These are phyloP conservation scores for Lactifluus rugatus DNA, from an alignment of 768 basidiomycete genomes.

Conservation along the genomic window DNA sequence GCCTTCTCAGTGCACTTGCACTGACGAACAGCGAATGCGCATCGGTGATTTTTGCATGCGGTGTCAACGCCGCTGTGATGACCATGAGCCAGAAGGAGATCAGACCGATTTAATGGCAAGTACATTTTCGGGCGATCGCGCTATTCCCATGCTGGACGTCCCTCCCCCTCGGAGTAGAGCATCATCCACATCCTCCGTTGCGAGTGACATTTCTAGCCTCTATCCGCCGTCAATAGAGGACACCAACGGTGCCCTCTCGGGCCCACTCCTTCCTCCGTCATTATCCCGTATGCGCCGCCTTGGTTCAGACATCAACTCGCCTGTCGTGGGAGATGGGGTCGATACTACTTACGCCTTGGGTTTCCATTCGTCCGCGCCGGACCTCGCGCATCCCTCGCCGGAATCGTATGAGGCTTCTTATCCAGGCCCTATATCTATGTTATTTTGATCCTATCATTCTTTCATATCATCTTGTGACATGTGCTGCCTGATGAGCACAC, in stretches of 20 bases:
- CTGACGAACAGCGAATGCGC: background rate
- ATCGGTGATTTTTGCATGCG: constrained; percentile 12
- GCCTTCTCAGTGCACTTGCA: constrained; percentile 7
- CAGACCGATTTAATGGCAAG: constrained; percentile 2
- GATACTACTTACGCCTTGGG: background rate
- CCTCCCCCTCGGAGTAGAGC: constrained; percentile 17
- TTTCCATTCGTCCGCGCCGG: constrained; percentile 2
- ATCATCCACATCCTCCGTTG: constrained; percentile 16
- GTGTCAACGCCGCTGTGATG: constrained; percentile 14
- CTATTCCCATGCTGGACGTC: constrained; percentile 6
- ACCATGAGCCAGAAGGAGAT: constrained; percentile 8
- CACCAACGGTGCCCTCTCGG: background rate
- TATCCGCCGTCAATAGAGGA: constrained; percentile 14
- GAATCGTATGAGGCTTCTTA: constrained; percentile 13
- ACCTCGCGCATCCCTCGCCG: constrained; percentile 5
- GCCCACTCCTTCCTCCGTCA: constrained; percentile 7
- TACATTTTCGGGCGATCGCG: background rate
- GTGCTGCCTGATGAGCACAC: constrained; percentile 7
- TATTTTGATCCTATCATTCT: constrained; percentile 9
- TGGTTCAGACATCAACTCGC: background rate
- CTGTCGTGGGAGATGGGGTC: background rate
- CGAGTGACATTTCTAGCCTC: constrained; percentile 15
- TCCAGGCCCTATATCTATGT: constrained; percentile 7
- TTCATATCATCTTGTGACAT: constrained; percentile 11
- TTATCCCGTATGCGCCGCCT: constrained; percentile 11